Conservation (phyloP, 371 early-diverging fungal genomes). For the Mortierella sp. region DNA sequence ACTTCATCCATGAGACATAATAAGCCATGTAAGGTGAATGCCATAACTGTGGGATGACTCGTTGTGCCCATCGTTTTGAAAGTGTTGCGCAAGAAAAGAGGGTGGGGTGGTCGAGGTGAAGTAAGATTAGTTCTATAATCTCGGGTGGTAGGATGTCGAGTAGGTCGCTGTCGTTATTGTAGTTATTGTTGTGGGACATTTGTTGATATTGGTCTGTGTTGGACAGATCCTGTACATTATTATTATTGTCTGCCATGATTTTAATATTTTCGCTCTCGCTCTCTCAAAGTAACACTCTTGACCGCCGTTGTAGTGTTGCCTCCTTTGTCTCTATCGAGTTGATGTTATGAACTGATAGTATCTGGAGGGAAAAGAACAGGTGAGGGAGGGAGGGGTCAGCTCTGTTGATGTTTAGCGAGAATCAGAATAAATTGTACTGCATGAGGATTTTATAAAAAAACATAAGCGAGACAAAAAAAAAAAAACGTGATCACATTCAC, state of each 20-base stretch:
- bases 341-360: neutral
- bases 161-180: constrained; percentile 8
- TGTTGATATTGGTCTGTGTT: no score
- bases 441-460: neutral
- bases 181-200: no score
- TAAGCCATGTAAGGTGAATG: constrained; percentile 38
- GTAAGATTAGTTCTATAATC: constrained; percentile 29
- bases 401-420: neutral
- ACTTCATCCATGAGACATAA: constrained; percentile 44
- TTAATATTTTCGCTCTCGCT: no score
- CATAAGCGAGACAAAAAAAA: neutral
- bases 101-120: constrained; percentile 4
- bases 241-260: no score
- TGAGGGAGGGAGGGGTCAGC: neutral
- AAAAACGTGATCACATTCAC: neutral
- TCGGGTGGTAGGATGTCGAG: constrained; percentile 37
- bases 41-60: constrained; percentile 48
- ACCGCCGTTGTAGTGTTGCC: no score
- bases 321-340: no score
- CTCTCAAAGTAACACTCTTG: no score
- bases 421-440: neutral
- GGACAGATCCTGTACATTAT: no score
- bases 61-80: constrained; percentile 33
- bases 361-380: neutral
- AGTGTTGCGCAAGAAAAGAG: constrained; percentile 23